Conservation (phyloP, 345 rosid species). For the Mercurialis annua region DNA sequence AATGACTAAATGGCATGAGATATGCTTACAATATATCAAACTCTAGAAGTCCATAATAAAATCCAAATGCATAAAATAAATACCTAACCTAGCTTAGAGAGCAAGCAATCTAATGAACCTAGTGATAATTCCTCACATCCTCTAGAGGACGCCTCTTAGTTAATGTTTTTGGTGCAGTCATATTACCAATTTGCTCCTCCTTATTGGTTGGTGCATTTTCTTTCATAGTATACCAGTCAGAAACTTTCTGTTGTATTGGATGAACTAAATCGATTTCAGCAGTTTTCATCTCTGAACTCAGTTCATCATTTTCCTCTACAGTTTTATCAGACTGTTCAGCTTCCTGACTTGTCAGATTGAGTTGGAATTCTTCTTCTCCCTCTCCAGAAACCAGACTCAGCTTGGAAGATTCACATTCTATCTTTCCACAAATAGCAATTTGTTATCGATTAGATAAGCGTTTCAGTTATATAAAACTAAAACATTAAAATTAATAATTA, state of each 20-base stretch:
- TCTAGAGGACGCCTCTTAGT: slow-evolving; percentile 28
- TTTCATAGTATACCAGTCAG: slow-evolving; percentile 18
- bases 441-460: background rate
- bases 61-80: background rate
- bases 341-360: background rate
- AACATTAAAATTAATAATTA: too few species aligned
- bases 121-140: slow-evolving; percentile 25
- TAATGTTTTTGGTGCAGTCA: slow-evolving; percentile 21
- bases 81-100: background rate
- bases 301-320: slow-evolving; percentile 5
- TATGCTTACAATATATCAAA: background rate
- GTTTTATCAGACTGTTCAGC: slow-evolving; percentile 7
- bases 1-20: slow-evolving; percentile 14
- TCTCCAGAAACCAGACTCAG: slow-evolving; percentile 10
- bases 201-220: slow-evolving; percentile 25
- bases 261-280: slow-evolving; percentile 7
- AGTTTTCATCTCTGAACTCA: slow-evolving; percentile 12
- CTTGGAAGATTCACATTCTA: slow-evolving; percentile 16
- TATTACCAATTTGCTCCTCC: slow-evolving; percentile 13
- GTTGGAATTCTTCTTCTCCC: slow-evolving; percentile 1
- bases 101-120: background rate
- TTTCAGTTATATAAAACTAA: background rate
- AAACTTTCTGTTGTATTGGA: slow-evolving; percentile 18
- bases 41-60: background rate
- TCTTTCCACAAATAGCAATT: background rate